Evolutionary conservation across 441 rosid genomes (phyloP).

Genomic region (Bocquillonia castaneifolia): DNA sequence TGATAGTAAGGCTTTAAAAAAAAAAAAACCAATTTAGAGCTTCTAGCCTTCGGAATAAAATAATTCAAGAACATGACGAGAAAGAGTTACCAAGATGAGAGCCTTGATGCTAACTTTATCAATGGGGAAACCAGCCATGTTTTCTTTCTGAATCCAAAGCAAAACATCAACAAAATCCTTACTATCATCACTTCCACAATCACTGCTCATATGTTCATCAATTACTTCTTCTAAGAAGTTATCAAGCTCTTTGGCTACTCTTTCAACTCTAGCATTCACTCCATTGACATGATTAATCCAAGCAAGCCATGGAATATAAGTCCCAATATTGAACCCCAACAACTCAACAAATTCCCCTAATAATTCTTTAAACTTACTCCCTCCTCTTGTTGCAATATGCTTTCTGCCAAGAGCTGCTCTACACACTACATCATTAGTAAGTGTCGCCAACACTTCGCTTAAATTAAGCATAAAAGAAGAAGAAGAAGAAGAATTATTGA

Average conservation of each 20-base stretch:
- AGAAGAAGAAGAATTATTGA: background rate
- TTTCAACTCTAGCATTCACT: slow-evolving; percentile 33
- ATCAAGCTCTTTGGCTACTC: slow-evolving; percentile 35
- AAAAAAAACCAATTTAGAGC: no score
- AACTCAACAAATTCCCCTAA: slow-evolving; percentile 38
- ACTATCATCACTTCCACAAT: background rate
- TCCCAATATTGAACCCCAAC: slow-evolving; percentile 41
- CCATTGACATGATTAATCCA: slow-evolving; percentile 40
- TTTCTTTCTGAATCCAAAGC: slow-evolving; percentile 5
- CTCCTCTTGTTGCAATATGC: slow-evolving; percentile 32
- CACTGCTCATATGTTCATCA: slow-evolving; percentile 13
- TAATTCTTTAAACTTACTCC: slow-evolving; percentile 37
- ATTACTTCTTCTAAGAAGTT: slow-evolving; percentile 35
- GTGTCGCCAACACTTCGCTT: slow-evolving; percentile 18
- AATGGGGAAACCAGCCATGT: background rate
- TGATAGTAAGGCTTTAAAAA: no score
- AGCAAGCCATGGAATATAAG: slow-evolving; percentile 52
- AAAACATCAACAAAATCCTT: slow-evolving; percentile 3
- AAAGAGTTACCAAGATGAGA: slow-evolving; percentile 3
- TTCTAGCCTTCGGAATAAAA: no score
- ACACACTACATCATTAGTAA: slow-evolving; percentile 30
- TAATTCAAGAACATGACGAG: no score
- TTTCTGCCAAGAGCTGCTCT: slow-evolving; percentile 32
- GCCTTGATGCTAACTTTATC: background rate
- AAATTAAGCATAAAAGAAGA: slow-evolving; percentile 19